phyloP scores from a whole-genome alignment of 2,329 filamentous ascomycete genomes.

The Dothistroma pini region DNA sequence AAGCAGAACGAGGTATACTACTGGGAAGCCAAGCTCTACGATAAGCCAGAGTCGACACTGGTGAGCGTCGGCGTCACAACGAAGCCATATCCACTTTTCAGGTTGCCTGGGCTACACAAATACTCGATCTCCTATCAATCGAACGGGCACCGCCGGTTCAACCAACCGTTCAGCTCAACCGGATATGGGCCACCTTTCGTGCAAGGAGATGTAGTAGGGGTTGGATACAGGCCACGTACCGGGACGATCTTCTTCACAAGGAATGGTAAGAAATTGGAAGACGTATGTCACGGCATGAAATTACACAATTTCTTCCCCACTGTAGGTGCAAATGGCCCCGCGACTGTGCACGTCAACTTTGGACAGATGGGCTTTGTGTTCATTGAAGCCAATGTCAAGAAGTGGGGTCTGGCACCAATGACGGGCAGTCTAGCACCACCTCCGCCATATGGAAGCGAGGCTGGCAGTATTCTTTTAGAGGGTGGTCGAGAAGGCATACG shows the following conservation, averaged over 20 bases:
- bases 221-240: conserved; percentile 90
- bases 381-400: conserved; percentile 99
- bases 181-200: conserved; percentile 79
- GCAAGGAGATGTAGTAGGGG: conserved; percentile 92
- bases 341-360: conserved; percentile 92
- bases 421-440: conserved; percentile 92
- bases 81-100: conserved; percentile 93
- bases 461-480: conserved; percentile 92
- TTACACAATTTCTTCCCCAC: conserved; percentile 97
- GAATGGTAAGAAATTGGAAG: conserved; percentile 95
- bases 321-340: conserved; percentile 91
- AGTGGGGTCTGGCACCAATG: conserved; percentile 96
- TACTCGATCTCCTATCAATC: conserved; percentile 90
- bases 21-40: conserved; percentile 98
- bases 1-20: conserved; percentile 99
- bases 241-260: conserved; percentile 97
- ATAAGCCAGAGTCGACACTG: conserved; percentile 84
- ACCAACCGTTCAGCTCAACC: conserved; percentile 81
- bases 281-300: conserved; percentile 89
- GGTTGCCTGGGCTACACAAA: conserved; percentile 90
- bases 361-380: conserved; percentile 98
- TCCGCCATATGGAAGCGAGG: conserved; percentile 93
- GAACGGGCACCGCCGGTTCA: conserved; percentile 78
- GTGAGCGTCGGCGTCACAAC: conserved; percentile 93
- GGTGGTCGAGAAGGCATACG: conserved; percentile 59